Conservation (phyloP, 305 asterid genomes). For the Fraxinus baroniana region DNA sequence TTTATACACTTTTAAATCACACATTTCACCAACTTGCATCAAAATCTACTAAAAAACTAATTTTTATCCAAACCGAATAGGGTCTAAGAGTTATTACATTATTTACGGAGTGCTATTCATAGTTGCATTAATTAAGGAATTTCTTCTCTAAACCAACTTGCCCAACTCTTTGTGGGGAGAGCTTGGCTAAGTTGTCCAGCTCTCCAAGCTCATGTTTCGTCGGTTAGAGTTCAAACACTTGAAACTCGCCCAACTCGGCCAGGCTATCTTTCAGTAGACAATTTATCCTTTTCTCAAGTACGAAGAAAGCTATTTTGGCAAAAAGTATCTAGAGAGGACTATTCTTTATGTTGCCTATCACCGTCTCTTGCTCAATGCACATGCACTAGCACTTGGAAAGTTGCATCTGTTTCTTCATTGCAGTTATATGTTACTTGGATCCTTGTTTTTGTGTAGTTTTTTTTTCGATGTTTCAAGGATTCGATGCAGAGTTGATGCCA, state of each 20-base stretch:
- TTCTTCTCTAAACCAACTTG: not conserved
- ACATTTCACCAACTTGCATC: not conserved
- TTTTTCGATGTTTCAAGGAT: slow-evolving; percentile 87
- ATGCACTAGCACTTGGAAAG: not conserved
- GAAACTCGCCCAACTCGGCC: not conserved
- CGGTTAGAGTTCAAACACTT: not conserved
- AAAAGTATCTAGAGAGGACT: not conserved
- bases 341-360: no score
- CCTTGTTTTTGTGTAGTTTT: slow-evolving; percentile 44
- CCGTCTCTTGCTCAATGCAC: no score
- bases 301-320: slow-evolving; percentile 16
- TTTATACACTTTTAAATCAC: not conserved
- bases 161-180: not conserved
- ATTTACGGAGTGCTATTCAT: not conserved
- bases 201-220: not conserved
- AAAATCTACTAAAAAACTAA: no score
- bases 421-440: not conserved
- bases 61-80: not conserved
- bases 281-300: not conserved
- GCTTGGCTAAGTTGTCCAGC: not conserved
- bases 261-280: not conserved
- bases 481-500: slow-evolving; percentile 71
- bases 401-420: slow-evolving; percentile 3
- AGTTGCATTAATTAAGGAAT: not conserved
- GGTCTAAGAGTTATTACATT: not conserved